Evolutionary conservation across 2,329 filamentous ascomycete genomes (phyloP).

Genomic region (Colletotrichum paranaense): DNA sequence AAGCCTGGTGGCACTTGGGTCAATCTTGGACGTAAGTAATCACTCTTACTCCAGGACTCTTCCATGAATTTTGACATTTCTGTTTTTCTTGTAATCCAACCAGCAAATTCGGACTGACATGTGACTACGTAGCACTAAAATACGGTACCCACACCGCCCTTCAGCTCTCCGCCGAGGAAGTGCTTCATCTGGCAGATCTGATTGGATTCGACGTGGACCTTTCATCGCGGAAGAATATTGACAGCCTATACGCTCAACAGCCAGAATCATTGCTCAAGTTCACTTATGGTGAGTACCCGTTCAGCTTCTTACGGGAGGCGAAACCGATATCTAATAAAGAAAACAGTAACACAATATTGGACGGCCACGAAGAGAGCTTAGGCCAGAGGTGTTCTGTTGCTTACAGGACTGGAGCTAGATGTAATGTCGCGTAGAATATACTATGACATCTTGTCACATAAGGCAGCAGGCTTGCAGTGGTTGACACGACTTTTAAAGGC

Average conservation of each 20-base stretch:
- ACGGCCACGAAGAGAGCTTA: background rate
- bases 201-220: background rate
- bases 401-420: background rate
- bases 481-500: too few relatives aligned
- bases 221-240: background rate
- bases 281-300: background rate
- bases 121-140: background rate
- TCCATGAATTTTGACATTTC: background rate
- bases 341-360: background rate
- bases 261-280: background rate
- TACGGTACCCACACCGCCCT: background rate
- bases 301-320: background rate
- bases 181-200: background rate
- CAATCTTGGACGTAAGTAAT: background rate
- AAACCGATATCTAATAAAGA: background rate
- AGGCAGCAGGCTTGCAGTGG: background rate
- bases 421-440: background rate
- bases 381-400: background rate
- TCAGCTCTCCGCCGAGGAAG: background rate
- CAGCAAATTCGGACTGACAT: background rate
- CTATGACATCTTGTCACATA: background rate
- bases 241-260: background rate
- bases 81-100: background rate
- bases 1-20: background rate
- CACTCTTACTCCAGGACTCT: background rate